Percentiles rank a stretch among this genome's conserved stretches.
Evolutionary conservation across 768 basidiomycete species (phyloP).

Genomic region (Xerocomellus dryophilus): DNA sequence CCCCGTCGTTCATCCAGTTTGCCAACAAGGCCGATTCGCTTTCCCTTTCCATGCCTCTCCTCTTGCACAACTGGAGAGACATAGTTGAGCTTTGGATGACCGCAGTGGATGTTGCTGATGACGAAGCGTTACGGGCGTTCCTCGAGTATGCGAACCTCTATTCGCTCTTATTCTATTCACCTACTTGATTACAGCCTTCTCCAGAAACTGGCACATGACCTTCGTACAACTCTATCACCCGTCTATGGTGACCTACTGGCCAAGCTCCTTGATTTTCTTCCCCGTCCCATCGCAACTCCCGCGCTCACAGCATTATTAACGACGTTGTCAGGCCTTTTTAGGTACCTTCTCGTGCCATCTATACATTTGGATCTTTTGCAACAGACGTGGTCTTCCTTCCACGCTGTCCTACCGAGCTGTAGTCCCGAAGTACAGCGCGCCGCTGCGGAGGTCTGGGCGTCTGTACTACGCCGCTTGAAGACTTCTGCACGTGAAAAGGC

Average conservation of each 20-base stretch:
- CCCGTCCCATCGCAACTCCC: slow-evolving; percentile 54
- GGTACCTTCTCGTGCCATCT: slow-evolving; percentile 66
- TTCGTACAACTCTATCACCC: slow-evolving; percentile 72
- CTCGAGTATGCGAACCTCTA: slow-evolving; percentile 56
- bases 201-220: slow-evolving; percentile 75
- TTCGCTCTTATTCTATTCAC: slow-evolving; percentile 4
- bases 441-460: slow-evolving; percentile 86
- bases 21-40: slow-evolving; percentile 57
- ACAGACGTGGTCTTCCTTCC: slow-evolving; percentile 58
- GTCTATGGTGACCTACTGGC: slow-evolving; percentile 55
- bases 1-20: slow-evolving; percentile 71
- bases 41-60: slow-evolving; percentile 72
- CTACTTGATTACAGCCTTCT: slow-evolving; percentile 50
- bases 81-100: slow-evolving; percentile 63
- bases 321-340: slow-evolving; percentile 68
- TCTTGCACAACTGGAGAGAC: slow-evolving; percentile 76
- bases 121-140: slow-evolving; percentile 70
- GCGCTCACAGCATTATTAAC: slow-evolving; percentile 63
- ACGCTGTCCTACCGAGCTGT: slow-evolving; percentile 52
- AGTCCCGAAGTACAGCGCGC: slow-evolving; percentile 70
- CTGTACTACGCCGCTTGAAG: slow-evolving; percentile 70
- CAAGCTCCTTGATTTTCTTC: slow-evolving; percentile 55
- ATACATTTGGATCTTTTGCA: slow-evolving; percentile 50
- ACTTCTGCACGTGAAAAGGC: slow-evolving; percentile 52
- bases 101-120: slow-evolving; percentile 56